Percentiles rank a stretch among this genome's conserved stretches.
Evolutionary conservation across 768 basidiomycete species (phyloP).

Genomic region (Hericium coralloides): DNA sequence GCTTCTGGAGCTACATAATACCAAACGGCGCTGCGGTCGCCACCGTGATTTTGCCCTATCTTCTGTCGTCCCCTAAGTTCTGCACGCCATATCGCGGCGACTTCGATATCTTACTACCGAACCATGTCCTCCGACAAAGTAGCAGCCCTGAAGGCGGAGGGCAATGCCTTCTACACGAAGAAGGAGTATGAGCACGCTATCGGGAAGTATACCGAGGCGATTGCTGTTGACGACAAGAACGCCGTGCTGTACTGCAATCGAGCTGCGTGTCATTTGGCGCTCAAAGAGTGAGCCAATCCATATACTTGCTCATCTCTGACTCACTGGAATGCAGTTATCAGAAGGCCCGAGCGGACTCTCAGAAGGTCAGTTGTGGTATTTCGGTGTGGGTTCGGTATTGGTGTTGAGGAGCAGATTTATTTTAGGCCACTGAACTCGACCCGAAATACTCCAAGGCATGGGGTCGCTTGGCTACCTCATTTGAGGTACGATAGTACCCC

Average conservation of each 20-base stretch:
- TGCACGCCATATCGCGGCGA: no score
- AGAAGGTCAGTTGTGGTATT: neutral
- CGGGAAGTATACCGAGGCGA: conserved; percentile 33
- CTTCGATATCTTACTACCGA: neutral
- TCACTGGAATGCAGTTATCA: conserved; percentile 5
- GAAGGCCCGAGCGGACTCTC: conserved; percentile 10
- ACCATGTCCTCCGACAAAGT: neutral
- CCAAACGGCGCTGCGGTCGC: no score
- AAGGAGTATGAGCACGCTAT: conserved; percentile 27
- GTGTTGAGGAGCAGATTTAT: no score
- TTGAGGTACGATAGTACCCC: no score
- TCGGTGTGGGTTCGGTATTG: no score
- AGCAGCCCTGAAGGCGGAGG: conserved; percentile 29
- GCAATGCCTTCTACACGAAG: conserved; percentile 29
- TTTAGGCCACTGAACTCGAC: no score
- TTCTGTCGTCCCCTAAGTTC: no score
- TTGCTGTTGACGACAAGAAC: conserved; percentile 28
- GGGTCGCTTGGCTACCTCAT: no score
- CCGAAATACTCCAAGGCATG: no score
- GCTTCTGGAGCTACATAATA: no score
- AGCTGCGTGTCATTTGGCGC: conserved; percentile 29
- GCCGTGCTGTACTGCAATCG: conserved; percentile 37
- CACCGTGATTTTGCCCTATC: no score
- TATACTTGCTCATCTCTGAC: neutral
- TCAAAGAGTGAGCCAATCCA: conserved; percentile 25